Base-by-base conservation (phyloP, 2,329 filamentous ascomycete genomes). In the Thielaviopsis euricoi region DNA sequence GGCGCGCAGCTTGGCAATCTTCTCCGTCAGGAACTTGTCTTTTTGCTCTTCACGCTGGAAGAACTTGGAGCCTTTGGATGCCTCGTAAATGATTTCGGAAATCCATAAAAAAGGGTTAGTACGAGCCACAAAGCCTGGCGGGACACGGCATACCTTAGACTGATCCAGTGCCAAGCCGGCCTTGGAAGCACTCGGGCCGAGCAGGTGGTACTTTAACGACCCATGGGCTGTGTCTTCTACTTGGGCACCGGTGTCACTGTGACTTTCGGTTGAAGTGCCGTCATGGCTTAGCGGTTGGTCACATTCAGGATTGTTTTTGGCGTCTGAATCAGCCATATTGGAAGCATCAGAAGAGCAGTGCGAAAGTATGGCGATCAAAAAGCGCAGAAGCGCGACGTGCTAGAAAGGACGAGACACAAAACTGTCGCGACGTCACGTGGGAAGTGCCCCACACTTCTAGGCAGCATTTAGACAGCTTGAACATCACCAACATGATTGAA, bases 111-210 rank as follows among this genome's bases (percentile, higher is more conserved):
- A 13, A 26, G 51, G 46, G 26, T 48, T 25, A 15, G 26, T 55
- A 13, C 21, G 13, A 29, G 19, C 13, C 50, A 54, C 13, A 23
- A 7, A 33, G 17, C 12, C 26, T 22, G 49, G 19, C 19, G 17
- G 17, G 7, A 13, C 33, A 25, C 13, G 7, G 22, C 12, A 23
- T 37, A 83, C 85, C 74, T 93, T 95, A 62, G 79, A 79, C 71
- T 97, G 93, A 65, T 98, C 89, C n/a, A 97, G 91, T 17, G 81
- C 89, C 68, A 97, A 90, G 1, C 93, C 93, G 29, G 90, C 87
- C 70, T 98, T 98, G 22, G 89, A 91, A 56, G 97, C 74, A 6
- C 90, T 96, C 0, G 90, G 91, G 0, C 93, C 93, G 0, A 97
- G 76, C 0, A 97, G 78, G 58, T 86, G 85, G 69, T 97, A 95